These are phyloP conservation scores for Penicillium chermesinum DNA, from an alignment of 495 filamentous ascomycete genomes.

Conservation along the genomic window DNA sequence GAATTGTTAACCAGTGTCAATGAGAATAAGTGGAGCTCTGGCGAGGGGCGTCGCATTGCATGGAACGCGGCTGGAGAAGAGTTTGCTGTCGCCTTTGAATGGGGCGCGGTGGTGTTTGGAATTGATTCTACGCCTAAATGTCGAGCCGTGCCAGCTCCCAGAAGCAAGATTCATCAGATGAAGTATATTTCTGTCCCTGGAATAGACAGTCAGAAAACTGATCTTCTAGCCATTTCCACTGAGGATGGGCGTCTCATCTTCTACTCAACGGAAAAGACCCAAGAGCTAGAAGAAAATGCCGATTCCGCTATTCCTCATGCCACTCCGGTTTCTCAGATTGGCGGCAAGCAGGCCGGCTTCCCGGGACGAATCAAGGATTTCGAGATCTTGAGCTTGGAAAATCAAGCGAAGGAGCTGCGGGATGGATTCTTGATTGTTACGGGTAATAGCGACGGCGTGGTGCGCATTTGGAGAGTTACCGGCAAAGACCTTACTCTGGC, in stretches of 20 bases:
- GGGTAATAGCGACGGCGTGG: conserved; percentile 73
- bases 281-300: conserved; percentile 23
- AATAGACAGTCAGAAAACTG: conserved; percentile 37
- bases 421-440: conserved; percentile 59
- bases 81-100: conserved; percentile 85
- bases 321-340: conserved; percentile 68
- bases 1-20: conserved; percentile 63
- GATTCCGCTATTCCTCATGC: conserved; percentile 42
- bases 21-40: conserved; percentile 68
- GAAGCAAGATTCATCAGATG: conserved; percentile 77
- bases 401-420: conserved; percentile 26
- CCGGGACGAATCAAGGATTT: conserved; percentile 85
- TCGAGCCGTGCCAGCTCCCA: conserved; percentile 58
- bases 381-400: conserved; percentile 48
- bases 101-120: conserved; percentile 77
- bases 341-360: conserved; percentile 63
- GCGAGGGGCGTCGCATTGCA: conserved; percentile 77
- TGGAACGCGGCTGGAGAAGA: conserved; percentile 76
- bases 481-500: conserved; percentile 24
- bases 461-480: conserved; percentile 67
- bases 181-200: conserved; percentile 55
- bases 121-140: conserved; percentile 78
- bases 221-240: conserved; percentile 73
- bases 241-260: conserved; percentile 89
- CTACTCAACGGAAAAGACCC: conserved; percentile 58